Conservation (phyloP, 306 rosid species). For the Quercus aquifolioides region DNA sequence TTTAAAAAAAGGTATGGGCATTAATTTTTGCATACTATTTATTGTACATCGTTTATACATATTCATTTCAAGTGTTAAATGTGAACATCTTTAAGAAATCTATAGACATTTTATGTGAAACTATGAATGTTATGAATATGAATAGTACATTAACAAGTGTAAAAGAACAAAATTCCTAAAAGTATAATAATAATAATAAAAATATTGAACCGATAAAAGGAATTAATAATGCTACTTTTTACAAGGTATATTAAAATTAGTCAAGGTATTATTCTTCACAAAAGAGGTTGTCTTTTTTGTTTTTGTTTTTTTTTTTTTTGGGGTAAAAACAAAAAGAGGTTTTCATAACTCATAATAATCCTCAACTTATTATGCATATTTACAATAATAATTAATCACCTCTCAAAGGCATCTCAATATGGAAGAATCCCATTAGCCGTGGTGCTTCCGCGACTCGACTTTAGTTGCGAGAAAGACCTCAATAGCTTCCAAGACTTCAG, state of each 20-base stretch:
- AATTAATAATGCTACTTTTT: neutral
- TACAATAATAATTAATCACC: neutral
- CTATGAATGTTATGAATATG: too few relatives aligned
- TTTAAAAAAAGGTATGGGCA: too few relatives aligned
- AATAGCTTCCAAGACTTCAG: conserved; percentile 26
- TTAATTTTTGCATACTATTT: too few relatives aligned
- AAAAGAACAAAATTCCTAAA: too few relatives aligned
- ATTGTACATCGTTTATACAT: too few relatives aligned
- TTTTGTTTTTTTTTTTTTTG: too few relatives aligned
- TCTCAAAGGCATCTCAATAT: conserved; percentile 12
- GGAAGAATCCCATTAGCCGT: conserved; percentile 23
- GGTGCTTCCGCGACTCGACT: conserved; percentile 11
- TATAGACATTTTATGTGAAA: too few relatives aligned
- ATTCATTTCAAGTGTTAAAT: too few relatives aligned
- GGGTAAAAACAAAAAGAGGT: neutral
- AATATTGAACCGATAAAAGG: neutral
- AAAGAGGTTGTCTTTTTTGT: neutral
- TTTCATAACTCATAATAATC: neutral
- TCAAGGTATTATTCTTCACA: neutral
- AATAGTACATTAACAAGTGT: too few relatives aligned
- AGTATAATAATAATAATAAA: neutral
- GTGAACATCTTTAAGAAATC: too few relatives aligned
- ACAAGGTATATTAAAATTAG: neutral
- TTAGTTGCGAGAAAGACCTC: conserved; percentile 35
- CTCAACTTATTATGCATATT: neutral